Conservation (phyloP, 148 eudicot species). For the Polygonum aviculare region DNA sequence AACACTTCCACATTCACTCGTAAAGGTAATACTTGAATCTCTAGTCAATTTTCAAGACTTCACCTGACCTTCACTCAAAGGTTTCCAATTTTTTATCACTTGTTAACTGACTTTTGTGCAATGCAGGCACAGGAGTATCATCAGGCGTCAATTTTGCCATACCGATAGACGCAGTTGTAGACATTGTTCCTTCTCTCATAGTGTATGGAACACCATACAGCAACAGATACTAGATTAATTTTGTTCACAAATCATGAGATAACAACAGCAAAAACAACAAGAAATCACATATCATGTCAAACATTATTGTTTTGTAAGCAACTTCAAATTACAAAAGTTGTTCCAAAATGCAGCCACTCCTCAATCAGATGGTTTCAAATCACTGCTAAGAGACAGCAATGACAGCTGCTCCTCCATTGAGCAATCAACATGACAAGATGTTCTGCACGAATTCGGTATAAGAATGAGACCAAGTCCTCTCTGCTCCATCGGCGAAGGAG, state of each 20-base stretch:
- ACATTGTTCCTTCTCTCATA: constrained; percentile 65
- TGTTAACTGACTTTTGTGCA: neutral
- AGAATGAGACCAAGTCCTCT: constrained; percentile 81
- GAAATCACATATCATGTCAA: neutral
- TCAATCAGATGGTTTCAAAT: neutral
- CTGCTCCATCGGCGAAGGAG: constrained; percentile 80
- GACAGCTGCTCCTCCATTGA: constrained; percentile 64
- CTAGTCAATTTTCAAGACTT: neutral
- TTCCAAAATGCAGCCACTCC: neutral
- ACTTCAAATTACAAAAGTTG: neutral
- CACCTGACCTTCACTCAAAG: too few relatives aligned
- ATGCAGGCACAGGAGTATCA: constrained; percentile 77
- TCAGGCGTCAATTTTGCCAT: constrained; percentile 94
- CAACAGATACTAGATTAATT: constrained; percentile 40
- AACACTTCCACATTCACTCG: constrained; percentile 95
- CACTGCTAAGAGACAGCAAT: constrained; percentile 32
- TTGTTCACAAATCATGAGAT: neutral
- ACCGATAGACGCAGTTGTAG: constrained; percentile 75
- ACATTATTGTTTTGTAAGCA: constrained; percentile 1
- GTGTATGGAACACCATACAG: constrained; percentile 80
- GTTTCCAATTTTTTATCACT: neutral
- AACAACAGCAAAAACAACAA: neutral
- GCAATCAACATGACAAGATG: constrained; percentile 73
- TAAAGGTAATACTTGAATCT: constrained; percentile 33
- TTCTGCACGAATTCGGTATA: constrained; percentile 65